These are phyloP conservation scores for Starmerella gropengiesseri DNA, from an alignment of 805 yeast genomes.

Conservation along the genomic window DNA sequence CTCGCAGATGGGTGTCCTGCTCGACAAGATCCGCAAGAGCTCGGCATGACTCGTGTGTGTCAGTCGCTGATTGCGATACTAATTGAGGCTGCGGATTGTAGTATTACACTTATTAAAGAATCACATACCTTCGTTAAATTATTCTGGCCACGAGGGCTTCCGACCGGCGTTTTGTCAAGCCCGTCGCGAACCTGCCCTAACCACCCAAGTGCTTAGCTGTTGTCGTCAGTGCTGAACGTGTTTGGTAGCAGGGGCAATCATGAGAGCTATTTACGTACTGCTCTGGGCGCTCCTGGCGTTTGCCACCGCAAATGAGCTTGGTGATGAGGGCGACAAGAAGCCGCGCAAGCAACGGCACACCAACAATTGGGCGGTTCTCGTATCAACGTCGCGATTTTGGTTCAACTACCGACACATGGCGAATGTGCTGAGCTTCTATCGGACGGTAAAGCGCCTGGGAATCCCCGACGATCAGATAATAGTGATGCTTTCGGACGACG, in stretches of 20 bases:
- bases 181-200: conserved; percentile 48
- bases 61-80: too few relatives aligned
- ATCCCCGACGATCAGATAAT: conserved; percentile 97
- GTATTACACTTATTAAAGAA: too few relatives aligned
- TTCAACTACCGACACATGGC: conserved; percentile 98
- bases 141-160: too few relatives aligned
- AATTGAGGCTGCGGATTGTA: too few relatives aligned
- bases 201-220: conserved; percentile 37
- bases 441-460: conserved; percentile 91
- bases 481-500: conserved; percentile 90
- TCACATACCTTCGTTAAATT: too few relatives aligned
- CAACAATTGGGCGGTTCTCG: conserved; percentile 75
- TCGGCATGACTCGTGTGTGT: too few relatives aligned
- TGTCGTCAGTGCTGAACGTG: too few relatives aligned
- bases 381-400: conserved; percentile 96
- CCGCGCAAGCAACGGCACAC: conserved; percentile 35
- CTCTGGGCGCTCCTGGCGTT: conserved; percentile 1
- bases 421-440: conserved; percentile 81
- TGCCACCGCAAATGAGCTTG: background rate
- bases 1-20: conserved; percentile 65
- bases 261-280: background rate
- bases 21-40: conserved; percentile 65
- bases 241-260: too few relatives aligned
- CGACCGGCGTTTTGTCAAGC: too few relatives aligned
- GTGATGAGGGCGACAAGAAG: background rate